Percentiles rank a stretch among this genome's conserved stretches.
These are phyloP conservation scores for Penicillium thymicola DNA, from an alignment of 2,329 filamentous ascomycete species.

Conservation along the genomic window DNA sequence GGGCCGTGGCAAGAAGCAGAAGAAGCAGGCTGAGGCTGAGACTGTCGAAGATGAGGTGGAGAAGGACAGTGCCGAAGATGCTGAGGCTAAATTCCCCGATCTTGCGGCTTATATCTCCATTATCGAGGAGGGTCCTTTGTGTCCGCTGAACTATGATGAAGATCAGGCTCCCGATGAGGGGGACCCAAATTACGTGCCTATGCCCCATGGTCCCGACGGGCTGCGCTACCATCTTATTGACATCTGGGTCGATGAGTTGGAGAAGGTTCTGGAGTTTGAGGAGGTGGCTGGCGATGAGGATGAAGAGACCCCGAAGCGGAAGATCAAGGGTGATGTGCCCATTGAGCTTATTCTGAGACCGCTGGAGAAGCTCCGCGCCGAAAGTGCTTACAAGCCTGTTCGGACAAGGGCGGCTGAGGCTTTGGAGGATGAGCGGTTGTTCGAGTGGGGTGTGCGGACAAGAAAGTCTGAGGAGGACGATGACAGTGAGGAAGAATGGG, in stretches of 20 bases:
- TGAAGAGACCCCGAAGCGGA: constrained; percentile 23
- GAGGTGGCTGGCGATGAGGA: constrained; percentile 34
- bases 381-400: constrained; percentile 67
- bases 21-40: constrained; percentile 26
- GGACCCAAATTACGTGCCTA: constrained; percentile 29
- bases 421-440: constrained; percentile 70
- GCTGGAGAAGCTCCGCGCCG: constrained; percentile 44
- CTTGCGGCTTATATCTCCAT: constrained; percentile 40
- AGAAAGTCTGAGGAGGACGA: constrained; percentile 41
- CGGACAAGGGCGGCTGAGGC: constrained; percentile 67
- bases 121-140: constrained; percentile 40
- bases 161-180: constrained; percentile 29
- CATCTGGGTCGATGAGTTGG: constrained; percentile 86
- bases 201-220: constrained; percentile 70
- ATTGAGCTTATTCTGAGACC: constrained; percentile 44
- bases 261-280: constrained; percentile 60
- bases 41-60: constrained; percentile 20
- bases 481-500: constrained; percentile 60
- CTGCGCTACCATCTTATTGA: constrained; percentile 83
- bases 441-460: constrained; percentile 53
- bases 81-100: constrained; percentile 29
- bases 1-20: constrained; percentile 27
- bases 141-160: constrained; percentile 39
- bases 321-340: constrained; percentile 37
- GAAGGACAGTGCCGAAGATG: constrained; percentile 15